Conservation (phyloP, 139 green algal species). For the Zygnema cylindricum region DNA sequence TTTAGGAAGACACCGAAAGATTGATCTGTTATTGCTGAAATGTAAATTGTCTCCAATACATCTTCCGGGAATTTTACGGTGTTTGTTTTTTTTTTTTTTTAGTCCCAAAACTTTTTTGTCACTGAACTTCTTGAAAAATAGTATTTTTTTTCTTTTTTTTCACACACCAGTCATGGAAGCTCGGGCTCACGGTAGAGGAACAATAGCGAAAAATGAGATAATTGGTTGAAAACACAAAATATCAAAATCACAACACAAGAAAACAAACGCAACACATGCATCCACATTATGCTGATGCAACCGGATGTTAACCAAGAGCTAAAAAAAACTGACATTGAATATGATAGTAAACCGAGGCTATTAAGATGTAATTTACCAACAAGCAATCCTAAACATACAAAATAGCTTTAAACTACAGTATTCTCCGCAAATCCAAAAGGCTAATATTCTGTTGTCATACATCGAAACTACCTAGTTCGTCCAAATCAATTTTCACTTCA, state of each 20-base stretch:
- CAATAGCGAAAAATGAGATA: not conserved
- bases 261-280: not conserved
- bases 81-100: too few relatives aligned
- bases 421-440: not conserved
- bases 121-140: too few relatives aligned
- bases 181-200: not conserved
- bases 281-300: not conserved
- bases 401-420: not conserved
- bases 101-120: too few relatives aligned
- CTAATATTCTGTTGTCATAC: not conserved
- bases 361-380: not conserved
- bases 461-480: not conserved
- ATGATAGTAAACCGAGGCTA: not conserved
- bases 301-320: not conserved
- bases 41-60: too few relatives aligned
- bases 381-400: slow-evolving; percentile 2
- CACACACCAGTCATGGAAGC: too few relatives aligned
- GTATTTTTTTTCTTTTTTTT: too few relatives aligned
- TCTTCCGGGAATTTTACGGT: too few relatives aligned
- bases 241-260: not conserved
- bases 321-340: not conserved
- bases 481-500: not conserved
- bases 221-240: not conserved
- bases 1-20: too few relatives aligned
- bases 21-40: too few relatives aligned